These are phyloP conservation scores for Bipolaris sorokiniana DNA, from an alignment of 2,329 filamentous ascomycete species.

Conservation along the genomic window DNA sequence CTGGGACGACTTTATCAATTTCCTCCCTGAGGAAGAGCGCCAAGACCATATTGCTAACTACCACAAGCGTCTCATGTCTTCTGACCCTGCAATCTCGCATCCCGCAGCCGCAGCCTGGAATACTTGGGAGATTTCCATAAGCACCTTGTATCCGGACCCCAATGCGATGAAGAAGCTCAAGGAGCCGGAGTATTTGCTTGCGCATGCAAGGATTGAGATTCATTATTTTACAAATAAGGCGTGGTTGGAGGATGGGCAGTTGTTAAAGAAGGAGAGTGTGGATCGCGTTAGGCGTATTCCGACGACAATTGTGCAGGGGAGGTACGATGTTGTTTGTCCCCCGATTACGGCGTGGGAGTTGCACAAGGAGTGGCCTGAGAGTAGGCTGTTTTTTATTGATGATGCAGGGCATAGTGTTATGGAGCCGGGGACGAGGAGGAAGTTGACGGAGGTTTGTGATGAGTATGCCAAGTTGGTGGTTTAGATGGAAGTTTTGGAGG, in stretches of 20 bases:
- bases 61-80: conserved; percentile 50
- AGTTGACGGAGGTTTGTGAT: conserved; percentile 32
- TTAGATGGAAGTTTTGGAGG: background rate
- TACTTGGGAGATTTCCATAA: conserved; percentile 45
- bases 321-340: conserved; percentile 56
- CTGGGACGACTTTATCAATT: conserved; percentile 47
- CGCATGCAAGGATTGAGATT: conserved; percentile 52
- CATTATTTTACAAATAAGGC: conserved; percentile 54
- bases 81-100: conserved; percentile 35
- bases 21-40: conserved; percentile 49
- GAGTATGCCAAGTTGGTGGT: conserved; percentile 24
- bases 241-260: conserved; percentile 52
- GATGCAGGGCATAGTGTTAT: conserved; percentile 46
- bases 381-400: conserved; percentile 40
- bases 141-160: conserved; percentile 35
- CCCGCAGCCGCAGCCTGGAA: conserved; percentile 49
- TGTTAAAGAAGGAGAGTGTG: conserved; percentile 45
- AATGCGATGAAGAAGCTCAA: conserved; percentile 27
- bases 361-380: conserved; percentile 49
- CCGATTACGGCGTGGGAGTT: conserved; percentile 53
- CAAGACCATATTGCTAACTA: conserved; percentile 48
- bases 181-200: conserved; percentile 38
- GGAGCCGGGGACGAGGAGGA: conserved; percentile 37
- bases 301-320: conserved; percentile 53
- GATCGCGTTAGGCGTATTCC: conserved; percentile 48